Percentiles rank a stretch among this genome's conserved stretches.
Conservation (phyloP, 2,329 filamentous ascomycete genomes). For the Curvularia lunata region DNA sequence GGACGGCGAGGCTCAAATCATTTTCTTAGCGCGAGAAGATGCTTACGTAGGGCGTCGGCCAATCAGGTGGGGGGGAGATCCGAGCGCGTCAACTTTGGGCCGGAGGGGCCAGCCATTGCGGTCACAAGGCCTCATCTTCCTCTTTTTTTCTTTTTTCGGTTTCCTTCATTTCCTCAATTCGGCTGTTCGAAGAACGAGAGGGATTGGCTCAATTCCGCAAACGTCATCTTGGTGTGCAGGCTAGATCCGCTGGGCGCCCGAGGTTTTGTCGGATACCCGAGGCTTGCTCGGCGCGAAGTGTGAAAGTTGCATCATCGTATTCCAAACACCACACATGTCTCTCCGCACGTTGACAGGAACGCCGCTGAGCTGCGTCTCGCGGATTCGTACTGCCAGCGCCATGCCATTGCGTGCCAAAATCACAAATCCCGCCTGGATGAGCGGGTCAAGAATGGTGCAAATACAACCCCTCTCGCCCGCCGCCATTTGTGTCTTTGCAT, state of each 20-base stretch:
- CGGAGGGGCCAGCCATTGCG: conserved; percentile 9
- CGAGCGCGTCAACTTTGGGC: conserved; percentile 16
- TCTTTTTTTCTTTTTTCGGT: not conserved
- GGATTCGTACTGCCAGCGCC: conserved; percentile 35
- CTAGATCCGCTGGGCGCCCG: not conserved
- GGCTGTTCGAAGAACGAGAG: not conserved
- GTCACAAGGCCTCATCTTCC: conserved; percentile 26
- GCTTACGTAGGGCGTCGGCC: conserved; percentile 20
- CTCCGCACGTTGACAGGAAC: conserved; percentile 51
- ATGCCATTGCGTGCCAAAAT: conserved; percentile 88
- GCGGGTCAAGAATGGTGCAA: conserved; percentile 59
- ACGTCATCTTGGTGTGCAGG: not conserved
- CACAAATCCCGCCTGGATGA: conserved; percentile 62
- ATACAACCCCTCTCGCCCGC: conserved; percentile 9
- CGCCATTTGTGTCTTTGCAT: not conserved
- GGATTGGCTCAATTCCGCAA: not conserved
- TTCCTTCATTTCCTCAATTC: not conserved
- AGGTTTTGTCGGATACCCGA: conserved; percentile 42
- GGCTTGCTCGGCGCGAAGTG: conserved; percentile 39
- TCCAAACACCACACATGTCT: conserved; percentile 51
- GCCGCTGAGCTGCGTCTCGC: conserved; percentile 49
- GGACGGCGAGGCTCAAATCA: conserved; percentile 30
- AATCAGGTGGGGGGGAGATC: conserved; percentile 33
- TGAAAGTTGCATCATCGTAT: conserved; percentile 41
- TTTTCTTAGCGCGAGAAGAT: conserved; percentile 42